Evolutionary conservation across 306 rosid species (phyloP), one percentile per base, ranked within the genome.

Genomic region (Hippophae gyantsensis): DNA sequence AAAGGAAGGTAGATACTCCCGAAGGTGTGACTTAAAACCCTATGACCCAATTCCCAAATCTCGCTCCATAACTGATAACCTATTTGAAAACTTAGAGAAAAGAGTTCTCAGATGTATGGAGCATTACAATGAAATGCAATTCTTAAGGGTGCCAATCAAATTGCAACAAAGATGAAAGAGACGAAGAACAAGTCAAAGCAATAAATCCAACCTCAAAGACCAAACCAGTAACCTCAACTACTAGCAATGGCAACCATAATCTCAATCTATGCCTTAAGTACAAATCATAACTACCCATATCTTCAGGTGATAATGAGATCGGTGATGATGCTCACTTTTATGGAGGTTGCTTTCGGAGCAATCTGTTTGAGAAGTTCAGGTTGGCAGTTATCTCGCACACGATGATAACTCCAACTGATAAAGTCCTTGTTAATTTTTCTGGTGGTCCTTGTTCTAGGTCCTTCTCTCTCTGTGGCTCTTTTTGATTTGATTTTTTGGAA

Each of bases 361-460:
- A 87, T 65, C 68, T 90, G 62, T 81, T 85, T 54, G 90, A 82
- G 8, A 87, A 90, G 86, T 87, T 90, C 69, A 80, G 98, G 68
- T 71, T 79, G 57, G 85, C 95, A 10, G 87, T 90, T 52, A 81
- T 81, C 40, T 82, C 94, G 12, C 76, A 81, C 70, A 95, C 96
- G 54, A 90, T 90, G 98, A 83, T 90, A 48, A 54, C 90, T 59
- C 98, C 96, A 48, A 56, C 92, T 2, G 95, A 90, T 52, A 87
- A 79, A 47, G 92, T 87, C 58, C 95, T 90, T 40, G 92, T 90
- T 60, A 95, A 96, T 47, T 90, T 90, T 82, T 90, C 98, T 1
- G 98, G 96, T 2, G 98, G 98, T 58, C 73, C 96, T 72, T 85
- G 84, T 62, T 90, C 98, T 56, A 90, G 97, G 97, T 90, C 8